phyloP scores from a whole-genome alignment of 148 eudicot genomes.

The Vaccinium darrowii region DNA sequence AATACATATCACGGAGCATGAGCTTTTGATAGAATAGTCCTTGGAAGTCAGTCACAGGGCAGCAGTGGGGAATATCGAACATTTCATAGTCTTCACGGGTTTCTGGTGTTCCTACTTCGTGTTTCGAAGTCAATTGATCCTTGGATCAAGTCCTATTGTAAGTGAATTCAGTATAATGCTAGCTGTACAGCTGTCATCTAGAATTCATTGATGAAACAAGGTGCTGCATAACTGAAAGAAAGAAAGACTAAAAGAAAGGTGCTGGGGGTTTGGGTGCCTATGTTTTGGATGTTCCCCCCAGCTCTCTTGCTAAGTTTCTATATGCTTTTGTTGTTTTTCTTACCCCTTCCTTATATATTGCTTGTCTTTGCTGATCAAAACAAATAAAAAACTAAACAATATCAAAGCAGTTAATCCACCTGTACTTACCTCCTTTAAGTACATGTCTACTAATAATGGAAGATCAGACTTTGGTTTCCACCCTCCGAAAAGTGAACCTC shows the following conservation, averaged over 20 bases:
- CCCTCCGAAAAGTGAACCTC: constrained; percentile 88
- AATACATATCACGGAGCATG: too few species aligned
- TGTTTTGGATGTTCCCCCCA: too few species aligned
- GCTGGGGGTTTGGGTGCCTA: too few species aligned
- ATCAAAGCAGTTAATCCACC: not conserved
- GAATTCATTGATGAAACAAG: not conserved
- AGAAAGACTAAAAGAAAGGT: not conserved
- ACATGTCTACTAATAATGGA: constrained; percentile 84
- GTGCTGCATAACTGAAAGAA: not conserved
- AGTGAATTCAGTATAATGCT: not conserved
- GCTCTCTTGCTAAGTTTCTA: too few species aligned
- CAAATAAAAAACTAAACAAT: not conserved
- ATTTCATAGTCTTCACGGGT: too few species aligned
- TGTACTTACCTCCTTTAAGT: constrained; percentile 54
- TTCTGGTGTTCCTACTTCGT: too few species aligned
- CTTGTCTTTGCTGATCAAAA: not conserved
- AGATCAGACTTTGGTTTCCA: constrained; percentile 98
- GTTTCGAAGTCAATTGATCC: too few species aligned
- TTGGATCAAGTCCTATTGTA: not conserved
- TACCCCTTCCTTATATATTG: too few species aligned
- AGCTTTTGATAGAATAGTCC: too few species aligned
- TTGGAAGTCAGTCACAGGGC: too few species aligned
- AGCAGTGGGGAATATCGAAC: too few species aligned
- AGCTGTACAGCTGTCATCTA: not conserved
- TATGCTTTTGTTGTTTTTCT: too few species aligned